Conservation (phyloP, 2,329 filamentous ascomycete genomes). For the Colletotrichum tabaci region DNA sequence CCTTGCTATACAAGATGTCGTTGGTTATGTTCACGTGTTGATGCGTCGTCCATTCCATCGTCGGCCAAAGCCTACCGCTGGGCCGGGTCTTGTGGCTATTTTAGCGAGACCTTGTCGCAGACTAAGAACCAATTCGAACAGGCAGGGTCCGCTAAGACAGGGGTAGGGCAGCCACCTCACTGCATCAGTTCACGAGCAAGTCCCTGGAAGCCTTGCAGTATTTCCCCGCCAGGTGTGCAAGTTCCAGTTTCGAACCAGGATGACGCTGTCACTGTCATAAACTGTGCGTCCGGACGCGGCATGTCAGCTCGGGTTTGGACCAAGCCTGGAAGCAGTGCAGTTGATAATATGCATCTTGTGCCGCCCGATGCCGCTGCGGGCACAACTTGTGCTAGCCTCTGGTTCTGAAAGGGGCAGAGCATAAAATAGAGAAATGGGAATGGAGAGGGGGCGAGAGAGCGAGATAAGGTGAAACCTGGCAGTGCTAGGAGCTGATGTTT, state of each 20-base stretch:
- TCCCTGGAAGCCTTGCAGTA: conserved; percentile 17
- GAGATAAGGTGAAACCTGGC: not conserved
- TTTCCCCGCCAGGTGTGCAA: conserved; percentile 16
- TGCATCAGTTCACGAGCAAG: not conserved
- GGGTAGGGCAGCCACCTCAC: conserved; percentile 11
- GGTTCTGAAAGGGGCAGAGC: no score
- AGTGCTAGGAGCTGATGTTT: not conserved
- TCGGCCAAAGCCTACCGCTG: conserved; percentile 29
- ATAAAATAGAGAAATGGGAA: not conserved
- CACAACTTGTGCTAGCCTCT: not conserved
- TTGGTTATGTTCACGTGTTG: conserved; percentile 13
- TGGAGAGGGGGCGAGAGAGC: not conserved
- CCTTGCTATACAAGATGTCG: conserved; percentile 18
- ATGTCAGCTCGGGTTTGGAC: not conserved
- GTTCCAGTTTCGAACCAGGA: conserved; percentile 25
- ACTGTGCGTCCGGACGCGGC: not conserved
- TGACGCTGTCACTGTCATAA: conserved; percentile 21
- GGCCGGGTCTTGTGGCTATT: conserved; percentile 36
- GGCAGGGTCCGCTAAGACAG: conserved; percentile 31
- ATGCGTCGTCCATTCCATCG: conserved; percentile 1
- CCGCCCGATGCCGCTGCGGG: not conserved
- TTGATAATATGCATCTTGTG: not conserved
- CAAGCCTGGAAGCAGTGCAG: not conserved
- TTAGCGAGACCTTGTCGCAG: conserved; percentile 39
- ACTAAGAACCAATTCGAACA: conserved; percentile 32